Conservation (phyloP, 2,329 filamentous ascomycete genomes). For the Aaosphaeria arxii region DNA sequence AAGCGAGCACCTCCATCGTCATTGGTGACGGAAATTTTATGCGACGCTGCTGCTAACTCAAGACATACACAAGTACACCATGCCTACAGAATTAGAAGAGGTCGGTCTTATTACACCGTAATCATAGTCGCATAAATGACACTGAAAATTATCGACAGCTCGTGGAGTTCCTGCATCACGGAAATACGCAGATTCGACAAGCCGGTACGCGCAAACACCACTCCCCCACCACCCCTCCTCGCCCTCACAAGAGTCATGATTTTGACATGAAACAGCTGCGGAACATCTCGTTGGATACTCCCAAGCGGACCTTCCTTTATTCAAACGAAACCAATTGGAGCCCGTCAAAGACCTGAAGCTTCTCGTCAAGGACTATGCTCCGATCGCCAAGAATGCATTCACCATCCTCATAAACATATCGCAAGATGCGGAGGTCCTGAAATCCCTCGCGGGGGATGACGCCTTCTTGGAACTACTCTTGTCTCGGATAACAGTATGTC, state of each 20-base stretch:
- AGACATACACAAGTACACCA: constrained; percentile 24
- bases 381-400: constrained; percentile 89
- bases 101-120: constrained; percentile 20
- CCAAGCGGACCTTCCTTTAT: constrained; percentile 72
- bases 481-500: constrained; percentile 69
- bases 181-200: constrained; percentile 85
- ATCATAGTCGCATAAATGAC: neutral
- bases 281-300: constrained; percentile 85
- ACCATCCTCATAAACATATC: constrained; percentile 87
- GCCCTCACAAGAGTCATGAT: constrained; percentile 15
- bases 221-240: constrained; percentile 7
- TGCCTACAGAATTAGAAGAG: constrained; percentile 52
- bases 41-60: neutral
- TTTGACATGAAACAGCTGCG: constrained; percentile 54
- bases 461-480: constrained; percentile 75
- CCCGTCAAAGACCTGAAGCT: constrained; percentile 87
- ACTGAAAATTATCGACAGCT: constrained; percentile 53
- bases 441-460: constrained; percentile 72
- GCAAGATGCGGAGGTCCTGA: constrained; percentile 71
- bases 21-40: constrained; percentile 3
- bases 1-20: constrained; percentile 31
- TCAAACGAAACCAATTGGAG: constrained; percentile 75
- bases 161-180: constrained; percentile 89
- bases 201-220: constrained; percentile 53
- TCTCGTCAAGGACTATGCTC: constrained; percentile 77